Evolutionary conservation across 176 grass and related monocot genomes (phyloP), one percentile per base, ranked within the genome.

Genomic region (Phoenix dactylifera): DNA sequence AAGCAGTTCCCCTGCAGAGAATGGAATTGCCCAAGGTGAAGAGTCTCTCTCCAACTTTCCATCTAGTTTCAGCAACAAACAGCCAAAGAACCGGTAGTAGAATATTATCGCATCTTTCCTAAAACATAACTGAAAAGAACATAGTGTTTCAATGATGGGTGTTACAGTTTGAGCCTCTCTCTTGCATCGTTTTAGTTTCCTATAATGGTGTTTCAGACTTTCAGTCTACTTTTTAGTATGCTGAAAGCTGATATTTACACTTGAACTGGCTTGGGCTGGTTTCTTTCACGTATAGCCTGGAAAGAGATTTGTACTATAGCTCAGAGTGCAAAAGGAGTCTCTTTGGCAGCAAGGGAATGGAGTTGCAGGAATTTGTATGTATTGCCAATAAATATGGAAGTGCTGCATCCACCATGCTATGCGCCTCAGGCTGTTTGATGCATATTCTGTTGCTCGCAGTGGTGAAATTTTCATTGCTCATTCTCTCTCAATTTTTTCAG

Each of bases 251-350:
- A 65, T 19, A 51, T 23, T 51, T 52, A 14, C 16, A 10, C 22
- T 24, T 25, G 22, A n/a, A 65, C 22, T 52, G 10, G 44, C 22
- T 65, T 4, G 19, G n/a, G 30, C 15, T 51, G 44, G 20, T 52
- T 65, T 65, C 48, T 65, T 51, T 51, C 62, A 44, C 52, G 62
- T 65, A 25, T 51, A 52, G 62, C 62, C 49, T 65, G 62, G 22
- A 49, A 26, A 26, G 44, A 52, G 18, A 44, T 1, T 25, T 65
- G 49, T 51, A 52, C 23, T 17, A 65, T 65, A 65, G 22, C 22
- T 51, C 12, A 15, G 16, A 44, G 35, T 44, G 35, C 35, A 44
- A 12, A 14, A 44, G 35, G 35, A 12, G 35, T 44, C 35, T 44
- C 35, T 44, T 44, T 14, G 26, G 28, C 16, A 50, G 61, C 12